Evolutionary conservation across 2,329 filamentous ascomycete genomes (phyloP).

Genomic region (Shiraia bambusicola): DNA sequence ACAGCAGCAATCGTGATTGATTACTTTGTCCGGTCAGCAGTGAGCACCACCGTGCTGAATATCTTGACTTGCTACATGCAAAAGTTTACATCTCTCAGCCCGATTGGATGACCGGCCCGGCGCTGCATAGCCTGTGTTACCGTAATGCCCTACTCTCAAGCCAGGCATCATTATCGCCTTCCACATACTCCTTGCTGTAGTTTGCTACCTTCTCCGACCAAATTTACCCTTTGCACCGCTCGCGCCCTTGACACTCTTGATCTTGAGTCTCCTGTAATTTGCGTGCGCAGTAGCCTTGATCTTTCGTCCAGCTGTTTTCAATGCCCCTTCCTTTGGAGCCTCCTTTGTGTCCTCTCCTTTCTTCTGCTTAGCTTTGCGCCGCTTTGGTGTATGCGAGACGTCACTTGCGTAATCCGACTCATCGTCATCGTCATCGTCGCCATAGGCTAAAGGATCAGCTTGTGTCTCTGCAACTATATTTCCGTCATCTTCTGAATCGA

Average conservation of each 20-base stretch:
- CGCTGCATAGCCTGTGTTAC: slow-evolving; percentile 6
- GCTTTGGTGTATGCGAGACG: slow-evolving; percentile 38
- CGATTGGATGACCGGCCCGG: slow-evolving; percentile 7
- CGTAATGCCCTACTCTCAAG: not conserved
- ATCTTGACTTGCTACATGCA: slow-evolving; percentile 2
- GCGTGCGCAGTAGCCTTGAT: slow-evolving; percentile 51
- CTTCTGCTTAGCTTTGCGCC: slow-evolving; percentile 27
- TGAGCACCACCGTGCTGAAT: slow-evolving; percentile 5
- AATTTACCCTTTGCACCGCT: slow-evolving; percentile 44
- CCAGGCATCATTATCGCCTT: too few species aligned
- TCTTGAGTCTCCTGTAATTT: slow-evolving; percentile 53
- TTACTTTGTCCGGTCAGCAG: slow-evolving; percentile 4
- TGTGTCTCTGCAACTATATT: slow-evolving; percentile 42
- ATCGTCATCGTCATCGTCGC: slow-evolving; percentile 37
- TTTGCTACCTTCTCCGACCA: slow-evolving; percentile 34
- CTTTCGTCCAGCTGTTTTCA: slow-evolving; percentile 47
- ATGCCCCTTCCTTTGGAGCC: slow-evolving; percentile 26
- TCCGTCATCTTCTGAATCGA: slow-evolving; percentile 42
- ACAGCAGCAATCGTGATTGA: slow-evolving; percentile 10
- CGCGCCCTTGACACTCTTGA: slow-evolving; percentile 52
- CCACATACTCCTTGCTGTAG: not conserved
- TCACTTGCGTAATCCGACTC: slow-evolving; percentile 48
- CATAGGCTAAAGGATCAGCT: slow-evolving; percentile 40
- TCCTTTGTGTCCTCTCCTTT: slow-evolving; percentile 9
- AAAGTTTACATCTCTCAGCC: slow-evolving; percentile 4